A percentile compares a stretch with the other conserved stretches of the same genome.
phyloP scores from a whole-genome alignment of 352 stramenopile species.

The Pythium aquatile region DNA sequence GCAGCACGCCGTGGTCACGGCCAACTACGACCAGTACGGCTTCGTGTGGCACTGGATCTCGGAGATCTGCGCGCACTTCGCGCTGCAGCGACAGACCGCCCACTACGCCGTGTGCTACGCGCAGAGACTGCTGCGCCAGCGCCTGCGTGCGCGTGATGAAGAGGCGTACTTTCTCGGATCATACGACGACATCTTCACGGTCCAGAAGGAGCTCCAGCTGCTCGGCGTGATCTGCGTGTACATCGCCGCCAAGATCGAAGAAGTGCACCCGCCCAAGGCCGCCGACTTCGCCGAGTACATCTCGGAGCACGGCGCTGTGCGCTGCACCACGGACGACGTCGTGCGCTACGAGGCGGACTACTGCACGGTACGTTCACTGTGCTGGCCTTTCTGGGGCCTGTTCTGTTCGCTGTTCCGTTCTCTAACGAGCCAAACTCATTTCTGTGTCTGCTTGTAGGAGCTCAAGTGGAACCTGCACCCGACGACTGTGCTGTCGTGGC shows the following conservation, averaged over 20 bases:
- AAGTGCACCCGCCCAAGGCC: conserved; percentile 74
- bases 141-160: conserved; percentile 36
- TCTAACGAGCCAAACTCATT: not conserved
- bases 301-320: conserved; percentile 43
- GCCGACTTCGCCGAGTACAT: conserved; percentile 65
- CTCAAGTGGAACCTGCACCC: conserved; percentile 83
- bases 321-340: conserved; percentile 50
- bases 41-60: conserved; percentile 80
- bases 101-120: conserved; percentile 80
- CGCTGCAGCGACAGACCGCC: conserved; percentile 72
- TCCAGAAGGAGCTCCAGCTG: conserved; percentile 61
- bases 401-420: conserved; percentile 9
- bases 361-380: conserved; percentile 43
- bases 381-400: conserved; percentile 4
- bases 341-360: conserved; percentile 61
- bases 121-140: conserved; percentile 66
- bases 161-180: conserved; percentile 33
- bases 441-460: conserved; percentile 38
- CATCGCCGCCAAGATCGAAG: conserved; percentile 85
- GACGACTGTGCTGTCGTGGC: conserved; percentile 69
- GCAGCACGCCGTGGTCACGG: conserved; percentile 15
- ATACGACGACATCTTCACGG: conserved; percentile 52
- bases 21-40: conserved; percentile 70
- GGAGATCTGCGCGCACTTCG: conserved; percentile 59
- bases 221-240: conserved; percentile 67